A percentile compares a stretch with the other conserved stretches of the same genome.
These are phyloP conservation scores for Sanghuangporus sanghuang DNA, from an alignment of 1,284 basidiomycete genomes.

Conservation along the genomic window DNA sequence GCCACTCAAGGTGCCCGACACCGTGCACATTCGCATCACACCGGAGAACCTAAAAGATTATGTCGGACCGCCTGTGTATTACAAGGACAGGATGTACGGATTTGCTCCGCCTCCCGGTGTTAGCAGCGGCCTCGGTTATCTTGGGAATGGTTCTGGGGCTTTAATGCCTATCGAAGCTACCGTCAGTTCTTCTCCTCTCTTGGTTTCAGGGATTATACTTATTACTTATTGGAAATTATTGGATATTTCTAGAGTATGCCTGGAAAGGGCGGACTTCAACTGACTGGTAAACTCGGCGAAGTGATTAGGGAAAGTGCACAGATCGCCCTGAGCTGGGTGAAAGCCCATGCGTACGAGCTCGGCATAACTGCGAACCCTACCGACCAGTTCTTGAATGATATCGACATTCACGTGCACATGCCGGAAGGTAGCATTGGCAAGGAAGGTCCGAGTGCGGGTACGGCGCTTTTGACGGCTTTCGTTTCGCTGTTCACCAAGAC, in stretches of 20 bases:
- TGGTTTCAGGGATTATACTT: background rate
- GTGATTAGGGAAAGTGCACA: conserved; percentile 96
- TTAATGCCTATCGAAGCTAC: conserved; percentile 97
- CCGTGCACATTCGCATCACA: conserved; percentile 79
- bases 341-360: conserved; percentile 82
- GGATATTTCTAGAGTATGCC: conserved; percentile 69
- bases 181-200: conserved; percentile 39
- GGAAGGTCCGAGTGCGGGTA: conserved; percentile 95
- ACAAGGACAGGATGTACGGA: conserved; percentile 91
- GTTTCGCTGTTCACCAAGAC: conserved; percentile 88
- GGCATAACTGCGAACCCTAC: conserved; percentile 74
- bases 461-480: conserved; percentile 87
- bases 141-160: conserved; percentile 93
- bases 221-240: conserved; percentile 9
- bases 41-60: conserved; percentile 92
- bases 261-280: conserved; percentile 82
- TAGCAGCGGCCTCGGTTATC: conserved; percentile 90
- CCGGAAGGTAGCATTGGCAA: conserved; percentile 97
- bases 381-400: conserved; percentile 77
- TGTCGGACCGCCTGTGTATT: conserved; percentile 93
- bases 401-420: conserved; percentile 92
- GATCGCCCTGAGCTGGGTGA: conserved; percentile 92
- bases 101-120: conserved; percentile 85
- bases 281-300: conserved; percentile 97
- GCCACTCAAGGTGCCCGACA: conserved; percentile 78